These are phyloP conservation scores for Calonectria naviculata DNA, from an alignment of 2,329 filamentous ascomycete genomes.

Conservation along the genomic window DNA sequence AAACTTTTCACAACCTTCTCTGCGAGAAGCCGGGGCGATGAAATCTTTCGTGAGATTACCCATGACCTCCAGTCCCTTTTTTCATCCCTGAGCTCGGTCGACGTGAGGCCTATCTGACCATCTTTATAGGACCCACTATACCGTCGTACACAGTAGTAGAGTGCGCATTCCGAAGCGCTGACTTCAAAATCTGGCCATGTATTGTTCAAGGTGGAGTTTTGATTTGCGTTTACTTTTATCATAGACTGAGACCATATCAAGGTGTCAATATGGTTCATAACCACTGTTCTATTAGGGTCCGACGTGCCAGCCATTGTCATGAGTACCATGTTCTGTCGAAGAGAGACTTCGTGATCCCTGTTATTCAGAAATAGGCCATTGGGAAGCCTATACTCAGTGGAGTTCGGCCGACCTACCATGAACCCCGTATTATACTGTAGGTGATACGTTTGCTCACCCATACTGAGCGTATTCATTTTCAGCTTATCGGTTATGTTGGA, in stretches of 20 bases:
- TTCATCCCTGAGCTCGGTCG: neutral
- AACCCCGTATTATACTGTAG: neutral
- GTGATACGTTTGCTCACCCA: neutral
- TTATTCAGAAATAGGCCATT: slow-evolving; percentile 27
- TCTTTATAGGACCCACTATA: slow-evolving; percentile 11
- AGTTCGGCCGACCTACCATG: neutral
- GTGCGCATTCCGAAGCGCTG: slow-evolving; percentile 22
- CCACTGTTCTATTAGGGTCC: slow-evolving; percentile 16
- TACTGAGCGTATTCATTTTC: neutral
- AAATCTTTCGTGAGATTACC: too few relatives aligned
- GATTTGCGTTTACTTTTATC: slow-evolving; percentile 19
- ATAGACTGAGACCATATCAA: slow-evolving; percentile 27
- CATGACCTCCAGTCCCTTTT: slow-evolving; percentile 16
- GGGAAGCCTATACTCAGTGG: slow-evolving; percentile 12
- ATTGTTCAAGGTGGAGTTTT: neutral
- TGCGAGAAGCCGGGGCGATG: too few relatives aligned
- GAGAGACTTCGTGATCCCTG: neutral
- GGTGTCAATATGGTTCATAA: slow-evolving; percentile 24
- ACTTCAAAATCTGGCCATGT: slow-evolving; percentile 21
- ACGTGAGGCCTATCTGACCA: slow-evolving; percentile 7
- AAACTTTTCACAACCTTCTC: slow-evolving; percentile 4
- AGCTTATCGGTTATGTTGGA: slow-evolving; percentile 7
- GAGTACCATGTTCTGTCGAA: slow-evolving; percentile 24
- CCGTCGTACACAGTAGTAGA: slow-evolving; percentile 27
- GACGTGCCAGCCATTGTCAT: slow-evolving; percentile 26